Conservation (phyloP, 2,329 filamentous ascomycete genomes). For the Ramularia endophylla region DNA sequence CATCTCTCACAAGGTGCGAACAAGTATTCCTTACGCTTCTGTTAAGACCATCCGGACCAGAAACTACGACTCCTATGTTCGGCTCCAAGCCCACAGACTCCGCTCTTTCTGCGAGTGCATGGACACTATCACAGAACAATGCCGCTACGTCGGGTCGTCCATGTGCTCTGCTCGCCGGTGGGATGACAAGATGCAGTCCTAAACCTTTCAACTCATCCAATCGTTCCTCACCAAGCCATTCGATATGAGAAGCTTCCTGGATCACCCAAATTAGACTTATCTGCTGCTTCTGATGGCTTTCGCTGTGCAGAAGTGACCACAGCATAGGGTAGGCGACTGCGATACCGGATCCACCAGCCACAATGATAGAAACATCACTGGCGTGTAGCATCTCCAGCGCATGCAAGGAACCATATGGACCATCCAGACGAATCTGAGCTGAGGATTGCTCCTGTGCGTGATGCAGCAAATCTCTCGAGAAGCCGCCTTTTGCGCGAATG, state of each 20-base stretch:
- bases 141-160: constrained; percentile 49
- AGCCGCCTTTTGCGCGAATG: constrained; percentile 55
- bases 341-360: constrained; percentile 61
- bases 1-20: constrained; percentile 40
- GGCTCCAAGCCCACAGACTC: constrained; percentile 14
- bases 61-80: constrained; percentile 51
- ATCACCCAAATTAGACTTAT: constrained; percentile 53
- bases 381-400: constrained; percentile 49
- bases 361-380: constrained; percentile 47
- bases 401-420: constrained; percentile 57
- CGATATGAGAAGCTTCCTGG: constrained; percentile 46
- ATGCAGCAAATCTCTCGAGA: constrained; percentile 51
- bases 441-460: constrained; percentile 43
- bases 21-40: constrained; percentile 55
- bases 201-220: constrained; percentile 44
- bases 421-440: constrained; percentile 52
- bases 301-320: constrained; percentile 37
- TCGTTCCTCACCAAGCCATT: constrained; percentile 49
- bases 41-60: constrained; percentile 58
- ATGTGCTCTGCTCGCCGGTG: constrained; percentile 48
- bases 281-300: constrained; percentile 15
- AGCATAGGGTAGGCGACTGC: constrained; percentile 58
- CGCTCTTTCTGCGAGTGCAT: constrained; percentile 26
- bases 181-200: constrained; percentile 50
- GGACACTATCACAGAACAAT: constrained; percentile 38